A percentile compares a stretch with the other conserved stretches of the same genome.
phyloP scores from a whole-genome alignment of 2,329 filamentous ascomycete species.

The Nannizziopsis barbatae region DNA sequence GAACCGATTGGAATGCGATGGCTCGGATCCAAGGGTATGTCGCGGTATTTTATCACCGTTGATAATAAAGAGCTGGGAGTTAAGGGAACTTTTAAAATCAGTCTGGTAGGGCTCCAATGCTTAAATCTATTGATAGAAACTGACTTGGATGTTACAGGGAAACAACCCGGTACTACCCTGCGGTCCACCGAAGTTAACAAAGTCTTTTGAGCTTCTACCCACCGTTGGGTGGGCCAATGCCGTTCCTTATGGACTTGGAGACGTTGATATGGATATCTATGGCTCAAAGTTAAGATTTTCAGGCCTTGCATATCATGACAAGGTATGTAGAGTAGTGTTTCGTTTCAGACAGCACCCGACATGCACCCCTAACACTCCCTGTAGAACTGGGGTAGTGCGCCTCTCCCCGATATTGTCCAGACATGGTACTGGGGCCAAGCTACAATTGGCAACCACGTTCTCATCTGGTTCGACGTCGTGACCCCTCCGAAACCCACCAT shows the following conservation, averaged over 20 bases:
- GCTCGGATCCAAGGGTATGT: constrained; percentile 14
- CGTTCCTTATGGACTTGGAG: constrained; percentile 26
- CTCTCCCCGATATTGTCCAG: constrained; percentile 25
- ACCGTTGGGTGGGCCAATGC: constrained; percentile 33
- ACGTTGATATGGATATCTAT: constrained; percentile 23
- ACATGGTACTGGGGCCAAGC: constrained; percentile 40
- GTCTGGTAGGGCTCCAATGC: constrained; percentile 1
- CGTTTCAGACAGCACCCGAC: background rate
- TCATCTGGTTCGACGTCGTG: constrained; percentile 37
- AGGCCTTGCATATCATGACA: constrained; percentile 39
- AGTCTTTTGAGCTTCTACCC: constrained; percentile 21
- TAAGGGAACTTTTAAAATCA: constrained; percentile 14
- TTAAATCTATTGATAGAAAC: background rate
- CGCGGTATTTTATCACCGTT: constrained; percentile 12
- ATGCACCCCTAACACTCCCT: background rate
- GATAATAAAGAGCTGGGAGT: constrained; percentile 12
- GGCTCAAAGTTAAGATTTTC: constrained; percentile 26
- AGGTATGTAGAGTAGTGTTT: constrained; percentile 20
- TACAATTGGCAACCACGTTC: constrained; percentile 32
- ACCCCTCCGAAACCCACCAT: background rate
- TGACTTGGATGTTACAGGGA: background rate
- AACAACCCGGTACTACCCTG: constrained; percentile 9
- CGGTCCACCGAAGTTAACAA: background rate
- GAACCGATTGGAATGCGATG: constrained; percentile 13
- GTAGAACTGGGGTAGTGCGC: constrained; percentile 36